These are phyloP conservation scores for Saprolegnia diclina DNA, from an alignment of 352 stramenopile species.

Conservation along the genomic window DNA sequence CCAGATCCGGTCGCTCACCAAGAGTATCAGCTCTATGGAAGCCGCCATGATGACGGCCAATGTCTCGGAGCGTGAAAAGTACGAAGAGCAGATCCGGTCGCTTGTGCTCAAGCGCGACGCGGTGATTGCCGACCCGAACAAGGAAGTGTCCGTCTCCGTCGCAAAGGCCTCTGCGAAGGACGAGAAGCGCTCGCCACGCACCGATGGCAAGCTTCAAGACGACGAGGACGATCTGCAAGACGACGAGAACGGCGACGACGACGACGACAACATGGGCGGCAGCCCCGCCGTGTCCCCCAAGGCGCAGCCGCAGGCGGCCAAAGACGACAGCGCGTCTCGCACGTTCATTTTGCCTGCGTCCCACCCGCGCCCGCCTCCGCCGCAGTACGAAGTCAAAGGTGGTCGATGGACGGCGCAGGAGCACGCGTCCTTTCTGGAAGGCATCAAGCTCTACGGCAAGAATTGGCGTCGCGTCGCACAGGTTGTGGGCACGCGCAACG, in stretches of 20 bases:
- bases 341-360: conserved; percentile 31
- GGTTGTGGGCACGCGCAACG: conserved; percentile 73
- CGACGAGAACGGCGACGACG: conserved; percentile 44
- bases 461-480: conserved; percentile 81
- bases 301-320: neutral
- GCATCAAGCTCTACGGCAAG: conserved; percentile 82
- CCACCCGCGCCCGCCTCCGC: conserved; percentile 24
- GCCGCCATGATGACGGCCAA: conserved; percentile 79
- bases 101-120: conserved; percentile 80
- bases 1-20: conserved; percentile 73
- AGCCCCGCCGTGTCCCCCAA: conserved; percentile 9
- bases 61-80: conserved; percentile 73
- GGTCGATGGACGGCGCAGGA: conserved; percentile 85
- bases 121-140: conserved; percentile 83
- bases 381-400: conserved; percentile 48
- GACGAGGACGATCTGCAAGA: conserved; percentile 24
- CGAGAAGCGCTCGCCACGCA: conserved; percentile 2
- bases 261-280: conserved; percentile 20
- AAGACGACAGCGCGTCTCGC: conserved; percentile 25
- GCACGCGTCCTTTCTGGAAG: conserved; percentile 79
- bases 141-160: conserved; percentile 37
- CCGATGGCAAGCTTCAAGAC: neutral
- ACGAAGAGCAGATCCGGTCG: conserved; percentile 76
- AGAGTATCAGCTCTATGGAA: conserved; percentile 86
- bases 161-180: conserved; percentile 20